Base-by-base conservation (phyloP, 1,284 basidiomycete genomes). In the Gomphus bonarii region DNA sequence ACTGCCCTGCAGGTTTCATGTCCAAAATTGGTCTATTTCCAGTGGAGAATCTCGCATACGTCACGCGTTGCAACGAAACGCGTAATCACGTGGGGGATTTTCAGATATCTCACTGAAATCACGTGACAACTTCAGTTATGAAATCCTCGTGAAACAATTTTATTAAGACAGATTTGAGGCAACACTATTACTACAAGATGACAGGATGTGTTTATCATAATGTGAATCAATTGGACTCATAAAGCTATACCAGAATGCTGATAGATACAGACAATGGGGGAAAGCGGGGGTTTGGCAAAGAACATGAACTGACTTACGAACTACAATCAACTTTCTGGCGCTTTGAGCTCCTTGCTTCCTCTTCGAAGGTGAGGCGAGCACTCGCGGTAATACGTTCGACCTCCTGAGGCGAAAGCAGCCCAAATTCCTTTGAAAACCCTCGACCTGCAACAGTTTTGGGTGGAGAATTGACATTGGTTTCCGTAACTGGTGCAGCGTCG, bases 401-500 rank as follows among this genome's bases (percentile, higher is more conserved):
- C 43, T 57, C 55, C 20, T 50, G 48, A 12, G 42, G 35, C 12
- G 55, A 57, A 14, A 57, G 48, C 14, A 57, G 42, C 14, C 55
- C 55, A 25, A 43, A 57, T 25, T 57, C 55, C 33, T 57, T 57
- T 25, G 55, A 49, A 50, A 57, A 57, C 31, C 55, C 55, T 3
- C 55, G 47, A n/a, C 20, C 22, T 6, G 18, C 14, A 16, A 22
- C 10, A 18, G 40, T 28, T 43, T 51, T 57, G 10, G 28, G 35
- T 22, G 55, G 55, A n/a, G 55, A 57, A 22, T 38, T 20, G 8
- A 28, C 4, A 42, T 31, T 43, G 25, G 22, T 11, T n/a, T 14
- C 36, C 12, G 31, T 25, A 22, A 14, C 20, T 28, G 55, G 47
- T 43, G 31, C 55, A n/a, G 55, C 47, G 31, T 57, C 55, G 9